These are phyloP conservation scores for Dendrobium nobile DNA, from an alignment of 106 monocot genomes.

Conservation along the genomic window DNA sequence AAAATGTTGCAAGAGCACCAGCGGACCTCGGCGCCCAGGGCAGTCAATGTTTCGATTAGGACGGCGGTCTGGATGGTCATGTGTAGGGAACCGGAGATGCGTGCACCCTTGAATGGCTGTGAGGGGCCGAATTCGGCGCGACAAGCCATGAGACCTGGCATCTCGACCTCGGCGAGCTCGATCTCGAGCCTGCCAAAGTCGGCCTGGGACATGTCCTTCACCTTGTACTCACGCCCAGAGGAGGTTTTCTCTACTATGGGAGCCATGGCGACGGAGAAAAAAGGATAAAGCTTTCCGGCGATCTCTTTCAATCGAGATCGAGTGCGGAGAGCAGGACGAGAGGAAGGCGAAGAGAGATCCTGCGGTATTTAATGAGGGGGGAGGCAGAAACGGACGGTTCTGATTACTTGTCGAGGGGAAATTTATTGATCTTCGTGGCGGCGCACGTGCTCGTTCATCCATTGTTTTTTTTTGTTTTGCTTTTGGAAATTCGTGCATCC, in stretches of 20 bases:
- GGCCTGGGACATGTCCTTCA: constrained; percentile 81
- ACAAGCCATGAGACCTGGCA: constrained; percentile 83
- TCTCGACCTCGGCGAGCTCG: constrained; percentile 95
- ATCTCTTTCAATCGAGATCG: not conserved
- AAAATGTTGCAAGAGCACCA: constrained; percentile 88
- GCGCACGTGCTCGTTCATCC: too few relatives aligned
- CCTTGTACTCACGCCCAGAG: constrained; percentile 80
- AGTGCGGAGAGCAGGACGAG: not conserved
- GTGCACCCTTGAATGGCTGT: constrained; percentile 60
- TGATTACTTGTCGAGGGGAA: not conserved
- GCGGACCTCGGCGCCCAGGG: constrained; percentile 70
- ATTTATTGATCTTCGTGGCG: too few relatives aligned
- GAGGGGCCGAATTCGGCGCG: constrained; percentile 74
- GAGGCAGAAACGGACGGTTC: not conserved
- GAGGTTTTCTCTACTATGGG: constrained; percentile 71
- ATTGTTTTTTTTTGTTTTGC: too few relatives aligned
- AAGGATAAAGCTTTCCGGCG: not conserved
- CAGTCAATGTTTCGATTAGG: constrained; percentile 73
- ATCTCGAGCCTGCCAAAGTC: constrained; percentile 92
- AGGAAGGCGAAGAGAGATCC: not conserved
- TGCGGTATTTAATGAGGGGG: not conserved
- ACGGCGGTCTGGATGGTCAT: constrained; percentile 86
- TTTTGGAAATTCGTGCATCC: too few relatives aligned
- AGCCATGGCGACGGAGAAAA: constrained; percentile 22
- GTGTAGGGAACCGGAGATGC: constrained; percentile 80